Conservation (phyloP, 352 stramenopile species). For the Aphanomyces stellatus region DNA sequence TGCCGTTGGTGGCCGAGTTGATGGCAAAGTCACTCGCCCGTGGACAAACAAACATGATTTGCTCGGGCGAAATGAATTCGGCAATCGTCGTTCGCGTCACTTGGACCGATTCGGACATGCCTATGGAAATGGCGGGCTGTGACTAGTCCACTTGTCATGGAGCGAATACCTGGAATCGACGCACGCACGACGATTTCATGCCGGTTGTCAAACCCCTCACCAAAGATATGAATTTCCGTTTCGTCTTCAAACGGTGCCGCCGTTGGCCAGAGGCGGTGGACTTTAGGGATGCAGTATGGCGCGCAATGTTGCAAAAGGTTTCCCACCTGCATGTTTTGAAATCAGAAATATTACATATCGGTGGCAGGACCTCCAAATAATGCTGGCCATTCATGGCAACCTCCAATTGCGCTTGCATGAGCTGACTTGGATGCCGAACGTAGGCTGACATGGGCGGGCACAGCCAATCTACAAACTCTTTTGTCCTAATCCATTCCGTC, state of each 20-base stretch:
- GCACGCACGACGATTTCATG: not conserved
- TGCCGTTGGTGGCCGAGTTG: not conserved
- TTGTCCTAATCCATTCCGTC: not conserved
- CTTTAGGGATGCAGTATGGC: slow-evolving; percentile 6
- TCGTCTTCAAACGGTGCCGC: slow-evolving; percentile 4
- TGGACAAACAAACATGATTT: slow-evolving; percentile 5
- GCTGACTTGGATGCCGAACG: not conserved
- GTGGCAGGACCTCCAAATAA: slow-evolving; percentile 1
- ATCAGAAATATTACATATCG: not conserved
- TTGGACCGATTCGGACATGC: not conserved
- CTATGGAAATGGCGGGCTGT: no score
- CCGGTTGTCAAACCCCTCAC: not conserved
- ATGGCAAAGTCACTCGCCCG: not conserved
- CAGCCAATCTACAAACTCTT: slow-evolving; percentile 2
- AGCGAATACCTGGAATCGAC: slow-evolving; percentile 4
- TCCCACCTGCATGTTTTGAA: not conserved
- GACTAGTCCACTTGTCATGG: no score
- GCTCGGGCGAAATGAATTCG: slow-evolving; percentile 12
- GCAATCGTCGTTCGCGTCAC: not conserved
- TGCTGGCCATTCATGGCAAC: slow-evolving; percentile 15
- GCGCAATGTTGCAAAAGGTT: not conserved
- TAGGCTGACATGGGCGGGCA: not conserved
- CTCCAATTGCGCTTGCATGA: slow-evolving; percentile 1
- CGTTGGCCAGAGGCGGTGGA: slow-evolving; percentile 14
- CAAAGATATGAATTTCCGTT: slow-evolving; percentile 17